Percentiles rank a stretch among this genome's conserved stretches.
These are phyloP conservation scores for Pythium grandisporangium DNA, from an alignment of 352 stramenopile genomes.

Conservation along the genomic window DNA sequence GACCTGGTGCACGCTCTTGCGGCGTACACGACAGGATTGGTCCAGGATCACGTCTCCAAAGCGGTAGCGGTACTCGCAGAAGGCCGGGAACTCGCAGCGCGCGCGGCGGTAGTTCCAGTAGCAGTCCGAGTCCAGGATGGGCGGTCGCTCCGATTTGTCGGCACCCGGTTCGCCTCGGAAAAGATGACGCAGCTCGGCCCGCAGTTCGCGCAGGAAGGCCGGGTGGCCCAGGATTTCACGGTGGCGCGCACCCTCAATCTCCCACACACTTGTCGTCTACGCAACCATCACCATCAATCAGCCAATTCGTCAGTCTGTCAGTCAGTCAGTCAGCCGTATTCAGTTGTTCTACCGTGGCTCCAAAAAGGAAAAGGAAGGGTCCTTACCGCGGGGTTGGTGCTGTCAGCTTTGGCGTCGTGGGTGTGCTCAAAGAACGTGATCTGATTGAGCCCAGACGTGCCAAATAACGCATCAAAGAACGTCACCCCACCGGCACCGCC, in stretches of 20 bases:
- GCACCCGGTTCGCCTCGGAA: constrained; percentile 18
- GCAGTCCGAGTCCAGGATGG: constrained; percentile 65
- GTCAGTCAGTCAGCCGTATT: too few relatives aligned
- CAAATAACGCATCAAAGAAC: constrained; percentile 67
- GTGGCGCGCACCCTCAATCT: constrained; percentile 62
- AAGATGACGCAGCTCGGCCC: constrained; percentile 54
- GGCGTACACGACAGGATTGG: constrained; percentile 62
- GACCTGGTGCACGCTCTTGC: neutral
- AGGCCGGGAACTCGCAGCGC: constrained; percentile 60
- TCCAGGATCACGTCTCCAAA: constrained; percentile 78
- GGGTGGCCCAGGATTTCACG: constrained; percentile 67
- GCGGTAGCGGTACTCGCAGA: constrained; percentile 77
- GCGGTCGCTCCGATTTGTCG: constrained; percentile 29
- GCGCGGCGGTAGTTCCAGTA: constrained; percentile 80
- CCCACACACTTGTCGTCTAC: constrained; percentile 79
- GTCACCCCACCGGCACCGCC: too few relatives aligned
- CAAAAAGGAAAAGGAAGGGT: too few relatives aligned
- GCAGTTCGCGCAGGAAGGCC: constrained; percentile 64
- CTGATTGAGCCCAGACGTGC: constrained; percentile 29
- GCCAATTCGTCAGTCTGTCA: too few relatives aligned
- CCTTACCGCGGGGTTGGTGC: too few relatives aligned
- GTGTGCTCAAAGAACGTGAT: constrained; percentile 74
- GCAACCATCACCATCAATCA: too few relatives aligned
- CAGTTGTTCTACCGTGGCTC: too few relatives aligned
- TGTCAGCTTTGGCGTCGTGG: constrained; percentile 13